Base-by-base conservation (phyloP, 2,329 filamentous ascomycete genomes). In the Ustilaginoidea virens region DNA sequence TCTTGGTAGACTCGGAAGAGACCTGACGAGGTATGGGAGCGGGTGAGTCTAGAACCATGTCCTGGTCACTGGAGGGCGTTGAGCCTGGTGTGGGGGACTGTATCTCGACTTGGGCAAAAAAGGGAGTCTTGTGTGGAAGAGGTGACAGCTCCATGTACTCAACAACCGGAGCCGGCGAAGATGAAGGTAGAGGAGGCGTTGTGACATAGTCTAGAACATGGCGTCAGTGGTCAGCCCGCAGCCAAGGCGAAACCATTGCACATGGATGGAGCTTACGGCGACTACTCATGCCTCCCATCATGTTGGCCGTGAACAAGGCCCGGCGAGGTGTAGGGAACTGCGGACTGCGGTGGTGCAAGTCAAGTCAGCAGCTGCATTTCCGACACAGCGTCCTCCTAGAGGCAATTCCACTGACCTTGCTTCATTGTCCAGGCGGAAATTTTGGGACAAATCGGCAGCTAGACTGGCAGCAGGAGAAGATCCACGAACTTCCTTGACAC, bases 111-210 rank as follows among this genome's bases (percentile, higher is more conserved):
- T 78, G 66, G 17, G 63, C 52, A 55, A 64, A 55, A 45, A 73
- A 85, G 9, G 79, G 67, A 17, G 68, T 61, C 61, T 93, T 94
- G 61, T 93, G 83, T 35, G 85, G 86, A 23, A 96, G 58, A 22
- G 90, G 87, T 25, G 87, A 94, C 52, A 94, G 75, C 47, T 96
- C 86, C 83, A 96, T 93, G 32, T 73, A 64, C 51, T 93, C 85
- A 35, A 70, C 67, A 31, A 64, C 55, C 20, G 68, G 67, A 31
- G 70, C 72, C 5, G 86, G 85, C 25, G 87, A 92, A 5, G 86
- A 94, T 2, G 82, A 80, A 3, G 57, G 75, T 29, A 92, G 63
- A 24, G 83, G 81, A 34, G 90, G 85, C 21, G 86, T 93, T 20
- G 79, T 92, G 43, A 82, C 70, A 45, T 69, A 71, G 50, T 81